These are phyloP conservation scores for Eustoma russellianum DNA, from an alignment of 257 asterid genomes.

Conservation along the genomic window DNA sequence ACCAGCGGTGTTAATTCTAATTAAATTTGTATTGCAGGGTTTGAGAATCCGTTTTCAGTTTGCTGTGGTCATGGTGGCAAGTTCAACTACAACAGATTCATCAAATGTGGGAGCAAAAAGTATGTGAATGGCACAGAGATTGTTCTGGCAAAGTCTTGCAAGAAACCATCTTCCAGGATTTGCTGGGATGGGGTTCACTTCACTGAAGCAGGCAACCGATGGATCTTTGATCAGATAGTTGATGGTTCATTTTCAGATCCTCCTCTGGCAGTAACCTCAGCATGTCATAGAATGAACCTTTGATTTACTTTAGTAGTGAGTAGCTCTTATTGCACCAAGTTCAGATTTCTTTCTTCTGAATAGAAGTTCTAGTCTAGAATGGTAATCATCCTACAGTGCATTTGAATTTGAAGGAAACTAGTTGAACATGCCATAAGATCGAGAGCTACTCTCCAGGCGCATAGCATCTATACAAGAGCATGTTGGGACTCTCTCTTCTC, in stretches of 20 bases:
- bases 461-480: no score
- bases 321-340: not conserved
- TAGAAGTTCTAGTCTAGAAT: not conserved
- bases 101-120: slow-evolving; percentile 48
- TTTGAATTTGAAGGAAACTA: no score
- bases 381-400: no score
- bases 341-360: no score
- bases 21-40: slow-evolving; percentile 38
- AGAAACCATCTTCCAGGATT: slow-evolving; percentile 36
- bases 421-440: no score
- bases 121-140: slow-evolving; percentile 46
- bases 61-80: slow-evolving; percentile 84
- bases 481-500: no score
- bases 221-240: slow-evolving; percentile 52
- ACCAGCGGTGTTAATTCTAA: no score
- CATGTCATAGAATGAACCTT: slow-evolving; percentile 32
- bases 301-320: not conserved
- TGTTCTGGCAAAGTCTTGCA: slow-evolving; percentile 46
- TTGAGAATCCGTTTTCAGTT: slow-evolving; percentile 49
- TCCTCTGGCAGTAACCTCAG: slow-evolving; percentile 33
- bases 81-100: slow-evolving; percentile 49
- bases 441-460: no score
- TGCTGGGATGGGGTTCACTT: slow-evolving; percentile 80
- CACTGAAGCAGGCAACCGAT: slow-evolving; percentile 71
- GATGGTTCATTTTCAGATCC: slow-evolving; percentile 70